Evolutionary conservation across 2,329 filamentous ascomycete genomes (phyloP), one percentile per base, ranked within the genome.

Genomic region (Penicillium nordicum): DNA sequence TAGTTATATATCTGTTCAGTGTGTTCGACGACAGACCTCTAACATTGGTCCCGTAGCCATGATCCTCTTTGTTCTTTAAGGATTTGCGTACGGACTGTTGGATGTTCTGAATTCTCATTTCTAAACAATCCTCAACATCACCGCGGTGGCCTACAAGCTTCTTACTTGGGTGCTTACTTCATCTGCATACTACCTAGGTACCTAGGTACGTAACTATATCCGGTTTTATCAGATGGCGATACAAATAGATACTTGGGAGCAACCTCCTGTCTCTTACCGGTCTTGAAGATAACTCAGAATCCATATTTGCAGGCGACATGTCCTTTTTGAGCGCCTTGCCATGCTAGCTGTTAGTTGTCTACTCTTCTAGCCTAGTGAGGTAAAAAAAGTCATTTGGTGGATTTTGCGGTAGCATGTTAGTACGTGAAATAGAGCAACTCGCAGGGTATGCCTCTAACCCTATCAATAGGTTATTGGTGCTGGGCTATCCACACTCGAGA

Each of bases 31-130:
- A 21, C 21, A 21, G 21, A 21, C 21, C 21, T 40, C 34, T 42
- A 23, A 42, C 30, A 23, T 32, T 12, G 29, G 29, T 23, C 30
- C n/a, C 23, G 5, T 30, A 57, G 87, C 90, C 50, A 87, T 84
- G 0, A 75, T 85, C 46, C 72, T 87, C 1, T 87, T 87, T 74
- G 86, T 87, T 69, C 78, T 88, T 23, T 86, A 84, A 84, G 82
- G 82, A 27, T 84, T 83, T 69, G 77, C 23, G 10, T 84, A 84
- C 67, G 82, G 81, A 30, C 76, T 84, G 18, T 76, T 85, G 42
- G 82, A 85, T 60, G 83, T 80, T 5, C 65, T 80, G 14, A 81
- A 79, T 67, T 60, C 56, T 53, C 77, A 80, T 60, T 80, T 80
- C 63, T 78, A 80, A 61, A 68, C 67, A 6, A 68, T 68, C 5